Percentiles rank a stretch among this genome's conserved stretches.
Evolutionary conservation across 768 basidiomycete species (phyloP).

Genomic region (Roridomyces roridus): DNA sequence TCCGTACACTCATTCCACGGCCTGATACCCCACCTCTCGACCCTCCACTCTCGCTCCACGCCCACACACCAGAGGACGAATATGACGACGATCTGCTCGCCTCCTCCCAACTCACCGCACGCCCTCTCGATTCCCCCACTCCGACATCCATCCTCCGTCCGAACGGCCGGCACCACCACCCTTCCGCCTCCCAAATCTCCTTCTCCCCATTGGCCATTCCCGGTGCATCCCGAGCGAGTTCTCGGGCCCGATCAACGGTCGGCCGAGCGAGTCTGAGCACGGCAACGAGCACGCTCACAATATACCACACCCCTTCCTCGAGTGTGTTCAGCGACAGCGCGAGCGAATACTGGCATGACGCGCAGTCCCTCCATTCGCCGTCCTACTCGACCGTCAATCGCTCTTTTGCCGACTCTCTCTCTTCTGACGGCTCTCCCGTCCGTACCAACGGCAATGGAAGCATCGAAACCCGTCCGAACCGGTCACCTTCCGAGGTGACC

Average conservation of each 20-base stretch:
- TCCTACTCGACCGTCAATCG: too few relatives aligned
- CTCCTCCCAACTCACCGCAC: slow-evolving; percentile 28
- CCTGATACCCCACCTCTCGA: slow-evolving; percentile 21
- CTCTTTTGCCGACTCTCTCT: neutral
- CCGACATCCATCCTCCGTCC: slow-evolving; percentile 35
- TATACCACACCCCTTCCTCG: slow-evolving; percentile 82
- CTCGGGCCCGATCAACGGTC: slow-evolving; percentile 36
- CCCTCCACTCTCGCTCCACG: neutral
- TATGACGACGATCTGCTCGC: slow-evolving; percentile 27
- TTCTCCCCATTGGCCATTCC: slow-evolving; percentile 52
- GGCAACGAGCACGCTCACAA: slow-evolving; percentile 45
- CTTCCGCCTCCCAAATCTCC: slow-evolving; percentile 33
- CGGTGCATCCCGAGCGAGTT: neutral
- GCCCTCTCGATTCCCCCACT: slow-evolving; percentile 23
- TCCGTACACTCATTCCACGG: slow-evolving; percentile 62
- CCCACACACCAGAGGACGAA: neutral
- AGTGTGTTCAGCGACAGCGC: slow-evolving; percentile 54
- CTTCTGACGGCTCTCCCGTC: neutral
- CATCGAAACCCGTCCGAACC: neutral
- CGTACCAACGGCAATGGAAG: neutral
- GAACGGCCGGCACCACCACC: slow-evolving; percentile 24
- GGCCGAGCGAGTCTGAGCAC: slow-evolving; percentile 53
- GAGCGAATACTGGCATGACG: slow-evolving; percentile 61
- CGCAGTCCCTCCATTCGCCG: slow-evolving; percentile 57
- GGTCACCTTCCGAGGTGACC: slow-evolving; percentile 13